Percentiles rank a stretch among this genome's conserved stretches.
phyloP scores from a whole-genome alignment of 2,329 filamentous ascomycete genomes.

The Blumeria hordei region DNA sequence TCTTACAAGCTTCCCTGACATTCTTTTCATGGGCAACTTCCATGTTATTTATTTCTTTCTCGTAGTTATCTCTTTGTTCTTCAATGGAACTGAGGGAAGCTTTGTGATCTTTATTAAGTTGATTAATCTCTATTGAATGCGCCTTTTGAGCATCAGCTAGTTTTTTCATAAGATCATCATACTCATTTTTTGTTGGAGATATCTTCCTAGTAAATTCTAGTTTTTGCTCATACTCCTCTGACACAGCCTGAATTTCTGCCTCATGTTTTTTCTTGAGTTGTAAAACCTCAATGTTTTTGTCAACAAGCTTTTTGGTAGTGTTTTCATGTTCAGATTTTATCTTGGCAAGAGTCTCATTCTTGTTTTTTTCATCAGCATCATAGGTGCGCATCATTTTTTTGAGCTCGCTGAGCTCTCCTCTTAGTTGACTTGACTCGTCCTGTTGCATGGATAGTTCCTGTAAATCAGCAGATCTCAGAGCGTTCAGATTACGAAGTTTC shows the following conservation, averaged over 20 bases:
- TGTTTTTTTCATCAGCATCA: constrained; percentile 18
- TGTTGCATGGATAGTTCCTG: constrained; percentile 20
- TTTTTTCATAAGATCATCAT: constrained; percentile 6
- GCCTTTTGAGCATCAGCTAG: constrained; percentile 3
- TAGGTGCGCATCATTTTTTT: constrained; percentile 25
- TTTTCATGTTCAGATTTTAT: constrained; percentile 12
- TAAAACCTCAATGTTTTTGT: constrained; percentile 3
- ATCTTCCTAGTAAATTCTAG: constrained; percentile 28
- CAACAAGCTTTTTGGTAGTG: constrained; percentile 13
- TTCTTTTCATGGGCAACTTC: constrained; percentile 33
- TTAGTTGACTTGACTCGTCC: constrained; percentile 13
- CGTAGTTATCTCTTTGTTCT: constrained; percentile 18
- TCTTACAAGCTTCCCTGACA: constrained; percentile 29
- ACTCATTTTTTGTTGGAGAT: constrained; percentile 8
- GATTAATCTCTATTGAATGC: constrained; percentile 8
- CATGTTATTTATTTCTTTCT: constrained; percentile 29
- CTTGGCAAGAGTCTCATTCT: constrained; percentile 12
- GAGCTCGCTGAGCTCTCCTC: constrained; percentile 23
- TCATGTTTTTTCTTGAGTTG: constrained; percentile 17
- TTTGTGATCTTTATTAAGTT: constrained; percentile 11
- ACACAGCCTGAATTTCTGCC: constrained; percentile 31
- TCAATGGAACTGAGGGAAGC: constrained; percentile 14
- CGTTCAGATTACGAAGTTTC: constrained; percentile 18
- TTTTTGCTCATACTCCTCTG: constrained; percentile 37
- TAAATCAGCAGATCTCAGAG: constrained; percentile 18